Base-by-base conservation (phyloP, 2,329 filamentous ascomycete species). In the Falciphora oryzae region DNA sequence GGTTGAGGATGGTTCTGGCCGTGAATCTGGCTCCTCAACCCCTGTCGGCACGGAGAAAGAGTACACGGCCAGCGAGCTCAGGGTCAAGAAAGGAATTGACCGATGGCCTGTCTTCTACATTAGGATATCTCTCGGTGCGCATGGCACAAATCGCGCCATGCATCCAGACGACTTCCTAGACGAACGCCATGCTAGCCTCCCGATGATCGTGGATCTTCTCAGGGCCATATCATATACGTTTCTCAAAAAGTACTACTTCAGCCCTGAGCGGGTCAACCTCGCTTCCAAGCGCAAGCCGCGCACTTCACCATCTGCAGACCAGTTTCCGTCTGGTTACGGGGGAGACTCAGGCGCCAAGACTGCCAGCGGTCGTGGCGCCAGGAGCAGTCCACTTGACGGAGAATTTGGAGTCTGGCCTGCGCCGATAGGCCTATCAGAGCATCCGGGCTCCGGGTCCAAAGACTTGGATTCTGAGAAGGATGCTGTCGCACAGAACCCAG, bases 31-130 rank as follows among this genome's bases (percentile, higher is more conserved):
- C 7, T 8, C n/a, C 22, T 25, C 18, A 60, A 69, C 75, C 53
- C 70, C 66, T 69, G 64, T 73, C 69, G 65, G 71, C 65, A 85
- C 81, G 65, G 74, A 70, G 8, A 79, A 82, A 32, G 78, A 77
- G 1, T 83, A 79, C 64, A 84, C 80, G 1, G 76, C 74, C 38
- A 82, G 76, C 67, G 83, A 87, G 65, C 69, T 84, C 53, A 86
- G 80, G 70, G 75, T 76, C 16, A 82, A 80, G 58, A 94, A 91
- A 72, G 82, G 87, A 0, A 79, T 93, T 13, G 92, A 97, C 71
- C 84, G 86, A 62, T 95, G 92, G 87, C 93, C 94, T 0, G 94
- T 94, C 88, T 98, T 97, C 71, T 90, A 88, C 70, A 77, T 98
- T n/a, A 85, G 85, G 32, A 84, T 97, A 50, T 77, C 80, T 2